phyloP scores from a whole-genome alignment of 768 basidiomycete species.

The Lenzites betulinus region DNA sequence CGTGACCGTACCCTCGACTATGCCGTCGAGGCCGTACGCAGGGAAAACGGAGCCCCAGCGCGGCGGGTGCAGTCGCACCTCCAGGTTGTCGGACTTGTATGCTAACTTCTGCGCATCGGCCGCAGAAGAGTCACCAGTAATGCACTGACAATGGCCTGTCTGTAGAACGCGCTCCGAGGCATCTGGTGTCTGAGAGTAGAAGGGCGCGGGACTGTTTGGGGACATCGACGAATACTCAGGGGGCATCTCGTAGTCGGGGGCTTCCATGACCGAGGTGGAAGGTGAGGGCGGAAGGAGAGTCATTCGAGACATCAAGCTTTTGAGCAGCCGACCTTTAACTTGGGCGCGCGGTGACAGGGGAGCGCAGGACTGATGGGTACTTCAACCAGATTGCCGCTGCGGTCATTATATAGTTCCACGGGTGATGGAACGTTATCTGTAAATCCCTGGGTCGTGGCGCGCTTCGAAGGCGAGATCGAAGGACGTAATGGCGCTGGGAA shows the following conservation, averaged over 20 bases:
- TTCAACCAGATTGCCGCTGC: background rate
- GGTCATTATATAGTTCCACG: constrained; percentile 2
- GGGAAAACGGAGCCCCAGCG: constrained; percentile 42
- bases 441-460: constrained; percentile 2
- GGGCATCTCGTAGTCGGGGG: constrained; percentile 8
- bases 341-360: background rate
- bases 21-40: constrained; percentile 44
- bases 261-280: constrained; percentile 1
- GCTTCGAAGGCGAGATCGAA: constrained; percentile 11
- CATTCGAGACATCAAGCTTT: background rate
- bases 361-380: constrained; percentile 10
- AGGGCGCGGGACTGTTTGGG: constrained; percentile 14
- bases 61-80: constrained; percentile 43
- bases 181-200: constrained; percentile 34
- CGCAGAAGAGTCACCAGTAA: background rate
- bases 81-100: constrained; percentile 42
- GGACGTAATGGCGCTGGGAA: constrained; percentile 13
- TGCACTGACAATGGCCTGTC: constrained; percentile 30
- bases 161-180: constrained; percentile 41
- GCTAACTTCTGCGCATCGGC: constrained; percentile 34
- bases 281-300: background rate
- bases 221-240: constrained; percentile 14
- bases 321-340: constrained; percentile 6
- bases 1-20: constrained; percentile 41
- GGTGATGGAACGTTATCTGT: constrained; percentile 7